Evolutionary conservation across 345 rosid species (phyloP).

Genomic region (Capsella bursapastoris): DNA sequence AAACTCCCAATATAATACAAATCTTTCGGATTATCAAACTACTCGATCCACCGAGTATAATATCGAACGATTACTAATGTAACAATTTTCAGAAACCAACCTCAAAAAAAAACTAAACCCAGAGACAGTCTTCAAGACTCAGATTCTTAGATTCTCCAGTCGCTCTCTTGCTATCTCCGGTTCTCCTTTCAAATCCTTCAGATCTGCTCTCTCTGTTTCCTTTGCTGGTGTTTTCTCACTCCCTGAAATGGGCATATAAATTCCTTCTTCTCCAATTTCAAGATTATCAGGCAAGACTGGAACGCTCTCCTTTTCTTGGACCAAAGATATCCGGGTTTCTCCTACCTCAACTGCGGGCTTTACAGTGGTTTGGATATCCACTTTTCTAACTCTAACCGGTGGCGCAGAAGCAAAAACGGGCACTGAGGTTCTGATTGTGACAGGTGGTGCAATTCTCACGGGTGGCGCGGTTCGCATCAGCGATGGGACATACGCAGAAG

Average conservation of each 20-base stretch:
- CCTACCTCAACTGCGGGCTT: slow-evolving; percentile 28
- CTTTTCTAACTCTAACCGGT: slow-evolving; percentile 47
- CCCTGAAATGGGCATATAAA: background rate
- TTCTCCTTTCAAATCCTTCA: slow-evolving; percentile 44
- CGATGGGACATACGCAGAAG: slow-evolving; percentile 50
- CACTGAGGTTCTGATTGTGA: slow-evolving; percentile 71
- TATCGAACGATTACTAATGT: slow-evolving; percentile 34
- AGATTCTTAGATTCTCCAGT: slow-evolving; percentile 65
- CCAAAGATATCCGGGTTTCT: slow-evolving; percentile 15
- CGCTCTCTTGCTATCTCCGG: slow-evolving; percentile 46
- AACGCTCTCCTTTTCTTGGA: slow-evolving; percentile 10
- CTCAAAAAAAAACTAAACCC: slow-evolving; percentile 31
- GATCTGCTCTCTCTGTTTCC: slow-evolving; percentile 43
- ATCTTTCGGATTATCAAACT: slow-evolving; percentile 38
- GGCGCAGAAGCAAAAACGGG: slow-evolving; percentile 74
- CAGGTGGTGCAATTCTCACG: slow-evolving; percentile 65
- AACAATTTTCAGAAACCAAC: slow-evolving; percentile 43
- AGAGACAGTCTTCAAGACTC: slow-evolving; percentile 31
- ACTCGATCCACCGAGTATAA: slow-evolving; percentile 45
- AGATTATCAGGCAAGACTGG: slow-evolving; percentile 35
- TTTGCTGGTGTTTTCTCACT: slow-evolving; percentile 31
- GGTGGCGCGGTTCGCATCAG: slow-evolving; percentile 49
- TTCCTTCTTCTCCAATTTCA: slow-evolving; percentile 31
- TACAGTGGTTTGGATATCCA: slow-evolving; percentile 42
- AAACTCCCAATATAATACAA: slow-evolving; percentile 45